Conservation (phyloP, 371 early-diverging fungal species). For the Fennellomyces sp. region DNA sequence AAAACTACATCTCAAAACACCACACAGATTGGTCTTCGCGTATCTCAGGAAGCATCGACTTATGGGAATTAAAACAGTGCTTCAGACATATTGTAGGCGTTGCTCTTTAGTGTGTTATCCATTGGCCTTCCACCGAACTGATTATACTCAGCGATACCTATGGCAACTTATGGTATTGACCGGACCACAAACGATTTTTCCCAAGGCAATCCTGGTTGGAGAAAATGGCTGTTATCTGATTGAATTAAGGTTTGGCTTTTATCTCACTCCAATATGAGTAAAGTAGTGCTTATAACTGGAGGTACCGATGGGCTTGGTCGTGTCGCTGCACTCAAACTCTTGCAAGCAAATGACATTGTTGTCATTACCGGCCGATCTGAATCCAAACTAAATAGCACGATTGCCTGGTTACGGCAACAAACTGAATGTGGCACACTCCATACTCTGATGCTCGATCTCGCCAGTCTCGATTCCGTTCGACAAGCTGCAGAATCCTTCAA, state of each 20-base stretch:
- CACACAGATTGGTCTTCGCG: background rate
- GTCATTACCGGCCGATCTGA: slow-evolving; percentile 39
- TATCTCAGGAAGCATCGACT: background rate
- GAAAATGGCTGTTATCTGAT: no score
- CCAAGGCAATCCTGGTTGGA: no score
- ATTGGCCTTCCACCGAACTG: background rate
- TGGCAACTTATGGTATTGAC: background rate
- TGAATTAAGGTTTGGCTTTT: background rate
- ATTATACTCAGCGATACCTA: background rate
- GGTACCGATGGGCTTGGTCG: slow-evolving; percentile 38
- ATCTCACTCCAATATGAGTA: background rate
- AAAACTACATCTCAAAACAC: background rate
- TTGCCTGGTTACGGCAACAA: background rate
- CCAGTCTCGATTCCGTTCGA: slow-evolving; percentile 22
- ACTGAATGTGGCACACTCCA: slow-evolving; percentile 2
- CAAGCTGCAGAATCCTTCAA: slow-evolving; percentile 20
- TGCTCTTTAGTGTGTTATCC: background rate
- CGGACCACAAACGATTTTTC: no score
- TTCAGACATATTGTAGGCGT: slow-evolving; percentile 3
- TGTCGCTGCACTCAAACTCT: slow-evolving; percentile 26
- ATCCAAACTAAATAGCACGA: slow-evolving; percentile 5
- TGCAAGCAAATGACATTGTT: slow-evolving; percentile 32
- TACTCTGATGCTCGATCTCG: slow-evolving; percentile 26
- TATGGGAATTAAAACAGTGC: background rate
- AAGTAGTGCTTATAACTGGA: slow-evolving; percentile 42